Conservation (phyloP, 2,329 filamentous ascomycete genomes). For the Didymella arachidicola region DNA sequence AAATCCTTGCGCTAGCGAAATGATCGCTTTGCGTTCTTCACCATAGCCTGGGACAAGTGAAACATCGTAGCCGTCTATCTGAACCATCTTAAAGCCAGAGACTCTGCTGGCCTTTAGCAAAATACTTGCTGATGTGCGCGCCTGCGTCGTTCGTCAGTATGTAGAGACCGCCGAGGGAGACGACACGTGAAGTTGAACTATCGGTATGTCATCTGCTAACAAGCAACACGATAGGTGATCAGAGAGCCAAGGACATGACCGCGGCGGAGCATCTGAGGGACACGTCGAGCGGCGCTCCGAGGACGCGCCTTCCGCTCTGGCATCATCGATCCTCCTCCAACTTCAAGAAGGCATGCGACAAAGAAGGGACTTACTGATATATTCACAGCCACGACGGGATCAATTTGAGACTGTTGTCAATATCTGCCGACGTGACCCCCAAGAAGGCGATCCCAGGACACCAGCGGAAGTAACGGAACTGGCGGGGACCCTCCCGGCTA, state of each 20-base stretch:
- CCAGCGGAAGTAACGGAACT: constrained; percentile 3
- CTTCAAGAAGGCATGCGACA: not conserved
- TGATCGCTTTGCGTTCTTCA: constrained; percentile 9
- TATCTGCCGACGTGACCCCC: too few species aligned
- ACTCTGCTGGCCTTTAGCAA: not conserved
- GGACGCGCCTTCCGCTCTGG: not conserved
- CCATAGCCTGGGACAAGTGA: constrained; percentile 3
- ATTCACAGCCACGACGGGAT: too few species aligned
- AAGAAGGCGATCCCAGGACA: not conserved
- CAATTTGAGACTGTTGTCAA: too few species aligned
- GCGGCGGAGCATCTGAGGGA: constrained; percentile 1
- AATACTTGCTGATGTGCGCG: not conserved
- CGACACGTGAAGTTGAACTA: not conserved
- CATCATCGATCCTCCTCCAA: not conserved
- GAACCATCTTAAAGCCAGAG: not conserved
- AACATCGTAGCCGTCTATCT: not conserved
- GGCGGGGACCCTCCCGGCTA: constrained; percentile 5
- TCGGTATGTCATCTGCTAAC: not conserved
- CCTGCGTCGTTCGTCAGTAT: not conserved
- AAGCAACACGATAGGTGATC: not conserved
- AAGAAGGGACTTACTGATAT: not conserved
- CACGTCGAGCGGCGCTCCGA: not conserved
- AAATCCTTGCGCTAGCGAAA: constrained; percentile 18
- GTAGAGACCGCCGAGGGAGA: not conserved
- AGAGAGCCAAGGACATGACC: not conserved